phyloP scores from a whole-genome alignment of 352 stramenopile genomes.

The Phytophthora europaea region DNA sequence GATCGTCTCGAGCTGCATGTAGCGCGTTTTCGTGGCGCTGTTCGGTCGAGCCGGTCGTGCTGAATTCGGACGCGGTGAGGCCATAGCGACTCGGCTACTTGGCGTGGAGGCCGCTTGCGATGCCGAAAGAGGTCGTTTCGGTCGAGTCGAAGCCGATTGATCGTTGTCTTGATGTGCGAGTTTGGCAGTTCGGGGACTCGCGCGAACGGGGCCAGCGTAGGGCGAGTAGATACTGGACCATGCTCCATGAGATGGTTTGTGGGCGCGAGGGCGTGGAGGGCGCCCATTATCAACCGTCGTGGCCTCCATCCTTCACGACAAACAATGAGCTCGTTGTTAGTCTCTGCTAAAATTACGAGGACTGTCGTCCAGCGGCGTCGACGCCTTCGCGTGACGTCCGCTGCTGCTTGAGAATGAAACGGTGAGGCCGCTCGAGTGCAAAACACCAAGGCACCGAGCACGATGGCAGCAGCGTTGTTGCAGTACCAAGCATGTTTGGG shows the following conservation, averaged over 20 bases:
- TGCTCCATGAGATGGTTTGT: constrained; percentile 24
- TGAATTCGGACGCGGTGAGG: constrained; percentile 21
- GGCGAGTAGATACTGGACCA: constrained; percentile 36
- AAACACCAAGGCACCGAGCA: neutral
- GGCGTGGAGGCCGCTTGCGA: constrained; percentile 38
- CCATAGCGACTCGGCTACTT: constrained; percentile 27
- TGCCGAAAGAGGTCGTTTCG: constrained; percentile 52
- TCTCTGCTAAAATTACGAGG: constrained; percentile 34
- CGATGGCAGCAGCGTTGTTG: constrained; percentile 67
- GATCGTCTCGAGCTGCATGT: constrained; percentile 39
- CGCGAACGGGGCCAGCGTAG: constrained; percentile 28
- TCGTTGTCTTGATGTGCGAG: constrained; percentile 22
- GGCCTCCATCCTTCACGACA: constrained; percentile 21
- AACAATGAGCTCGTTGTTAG: constrained; percentile 3
- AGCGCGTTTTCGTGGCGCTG: constrained; percentile 51
- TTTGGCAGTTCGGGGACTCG: constrained; percentile 46
- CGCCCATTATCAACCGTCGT: constrained; percentile 13
- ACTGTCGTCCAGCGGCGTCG: neutral
- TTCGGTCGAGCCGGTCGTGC: constrained; percentile 44
- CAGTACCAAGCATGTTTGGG: constrained; percentile 84
- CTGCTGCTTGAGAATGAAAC: constrained; percentile 22
- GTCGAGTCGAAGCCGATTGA: constrained; percentile 13
- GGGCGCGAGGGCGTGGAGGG: constrained; percentile 30
- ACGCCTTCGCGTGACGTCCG: neutral
- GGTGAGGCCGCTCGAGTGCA: constrained; percentile 5